A percentile compares a stretch with the other conserved stretches of the same genome.
These are phyloP conservation scores for Fusarium mangiferae DNA, from an alignment of 2,329 filamentous ascomycete species.

Conservation along the genomic window DNA sequence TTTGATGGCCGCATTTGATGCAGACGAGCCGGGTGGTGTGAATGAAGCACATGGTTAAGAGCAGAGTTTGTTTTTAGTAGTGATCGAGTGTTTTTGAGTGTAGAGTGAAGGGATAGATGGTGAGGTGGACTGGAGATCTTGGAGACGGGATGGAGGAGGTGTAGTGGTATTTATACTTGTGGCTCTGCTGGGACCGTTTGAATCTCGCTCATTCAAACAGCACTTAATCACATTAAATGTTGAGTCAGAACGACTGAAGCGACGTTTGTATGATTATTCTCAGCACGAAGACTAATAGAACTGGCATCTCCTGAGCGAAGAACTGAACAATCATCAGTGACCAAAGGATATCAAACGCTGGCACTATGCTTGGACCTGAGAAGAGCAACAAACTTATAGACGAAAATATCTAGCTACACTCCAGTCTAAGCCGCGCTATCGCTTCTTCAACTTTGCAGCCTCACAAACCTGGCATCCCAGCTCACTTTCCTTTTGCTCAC, in stretches of 20 bases:
- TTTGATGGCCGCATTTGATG: neutral
- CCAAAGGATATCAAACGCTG: neutral
- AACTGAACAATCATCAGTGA: neutral
- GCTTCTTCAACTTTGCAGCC: neutral
- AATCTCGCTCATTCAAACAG: neutral
- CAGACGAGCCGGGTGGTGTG: neutral
- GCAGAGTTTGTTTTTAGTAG: accelerated
- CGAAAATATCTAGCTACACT: too few relatives aligned
- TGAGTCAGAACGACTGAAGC: accelerated
- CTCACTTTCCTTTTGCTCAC: neutral
- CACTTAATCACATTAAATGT: neutral
- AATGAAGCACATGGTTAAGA: neutral
- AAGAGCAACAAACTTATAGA: neutral
- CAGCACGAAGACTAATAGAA: neutral
- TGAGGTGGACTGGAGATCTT: neutral
- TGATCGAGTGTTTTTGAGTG: neutral
- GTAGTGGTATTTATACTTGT: neutral
- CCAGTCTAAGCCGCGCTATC: accelerated
- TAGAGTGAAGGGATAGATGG: neutral
- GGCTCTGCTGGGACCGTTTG: neutral
- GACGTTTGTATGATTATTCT: neutral
- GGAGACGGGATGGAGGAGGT: neutral
- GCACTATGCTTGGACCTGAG: accelerated
- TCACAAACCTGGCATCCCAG: neutral
- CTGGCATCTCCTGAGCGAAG: neutral